These are phyloP conservation scores for Phytopythium litorale DNA, from an alignment of 352 stramenopile species.

Conservation along the genomic window DNA sequence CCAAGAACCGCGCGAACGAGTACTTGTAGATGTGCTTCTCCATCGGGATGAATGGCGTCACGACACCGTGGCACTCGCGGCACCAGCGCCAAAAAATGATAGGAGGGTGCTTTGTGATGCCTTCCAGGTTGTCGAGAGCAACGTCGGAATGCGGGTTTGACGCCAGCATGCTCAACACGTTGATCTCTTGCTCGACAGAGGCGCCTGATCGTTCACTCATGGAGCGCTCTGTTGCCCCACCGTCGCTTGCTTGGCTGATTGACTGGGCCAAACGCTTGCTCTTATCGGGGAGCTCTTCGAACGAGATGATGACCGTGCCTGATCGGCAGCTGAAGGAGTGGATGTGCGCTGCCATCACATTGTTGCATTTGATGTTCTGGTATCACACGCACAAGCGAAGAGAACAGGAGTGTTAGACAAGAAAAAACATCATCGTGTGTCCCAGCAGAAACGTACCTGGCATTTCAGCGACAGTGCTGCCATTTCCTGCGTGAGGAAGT, in stretches of 20 bases:
- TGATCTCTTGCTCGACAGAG: constrained; percentile 35
- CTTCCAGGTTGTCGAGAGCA: constrained; percentile 19
- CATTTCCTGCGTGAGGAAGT: constrained; percentile 76
- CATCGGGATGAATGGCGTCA: constrained; percentile 88
- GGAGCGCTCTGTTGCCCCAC: constrained; percentile 12
- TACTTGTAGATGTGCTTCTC: constrained; percentile 96
- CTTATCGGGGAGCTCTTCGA: constrained; percentile 74
- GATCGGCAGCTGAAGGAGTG: constrained; percentile 74
- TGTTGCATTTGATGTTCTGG: constrained; percentile 77
- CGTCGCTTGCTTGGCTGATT: constrained; percentile 30
- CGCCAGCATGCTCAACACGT: constrained; percentile 39
- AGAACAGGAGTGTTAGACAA: background rate
- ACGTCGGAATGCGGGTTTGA: constrained; percentile 24
- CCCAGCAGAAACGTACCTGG: constrained; percentile 36
- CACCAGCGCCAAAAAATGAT: constrained; percentile 98
- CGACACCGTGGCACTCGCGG: constrained; percentile 90
- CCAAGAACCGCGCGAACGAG: constrained; percentile 97
- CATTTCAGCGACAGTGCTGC: constrained; percentile 65
- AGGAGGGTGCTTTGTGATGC: constrained; percentile 26
- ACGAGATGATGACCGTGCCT: constrained; percentile 76
- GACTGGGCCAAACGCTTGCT: constrained; percentile 35
- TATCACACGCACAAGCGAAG: background rate
- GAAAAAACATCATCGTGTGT: constrained; percentile 1
- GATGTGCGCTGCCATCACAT: constrained; percentile 79
- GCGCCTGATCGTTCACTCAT: constrained; percentile 11